These are phyloP conservation scores for Taxillus chinensis DNA, from an alignment of 164 flowering plant genomes.

Conservation along the genomic window DNA sequence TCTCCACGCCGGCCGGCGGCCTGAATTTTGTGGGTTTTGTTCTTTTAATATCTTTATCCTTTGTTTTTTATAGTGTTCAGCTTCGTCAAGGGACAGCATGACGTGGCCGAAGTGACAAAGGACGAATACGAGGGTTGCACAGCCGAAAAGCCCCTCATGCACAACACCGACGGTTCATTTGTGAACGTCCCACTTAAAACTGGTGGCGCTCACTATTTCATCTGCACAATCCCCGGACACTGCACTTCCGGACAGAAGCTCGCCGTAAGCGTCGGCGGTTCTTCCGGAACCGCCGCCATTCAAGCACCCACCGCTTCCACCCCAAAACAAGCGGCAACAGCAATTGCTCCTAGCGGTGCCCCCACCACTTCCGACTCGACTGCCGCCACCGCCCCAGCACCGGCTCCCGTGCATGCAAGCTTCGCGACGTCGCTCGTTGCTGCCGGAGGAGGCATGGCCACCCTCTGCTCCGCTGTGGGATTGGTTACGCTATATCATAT, in stretches of 20 bases:
- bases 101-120: conserved; percentile 5
- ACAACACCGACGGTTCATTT: not conserved
- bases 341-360: no score
- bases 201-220: conserved; percentile 5
- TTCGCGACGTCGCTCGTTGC: no score
- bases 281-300: not conserved
- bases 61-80: not conserved
- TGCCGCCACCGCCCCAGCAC: no score
- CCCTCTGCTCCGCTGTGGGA: no score
- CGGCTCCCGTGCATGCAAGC: no score
- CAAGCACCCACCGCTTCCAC: no score
- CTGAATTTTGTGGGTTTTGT: no score
- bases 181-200: not conserved
- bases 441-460: no score
- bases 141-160: not conserved
- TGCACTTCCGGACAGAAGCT: conserved; percentile 8
- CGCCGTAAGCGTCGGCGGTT: not conserved
- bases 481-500: no score
- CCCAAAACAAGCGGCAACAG: not conserved
- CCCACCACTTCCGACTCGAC: no score
- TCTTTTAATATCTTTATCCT: no score
- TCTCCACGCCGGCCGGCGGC: no score
- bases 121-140: conserved; percentile 5
- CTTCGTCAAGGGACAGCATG: not conserved
- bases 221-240: conserved; percentile 6